Evolutionary conservation across 352 stramenopile species (phyloP).

Genomic region (Blastocystis sp.): DNA sequence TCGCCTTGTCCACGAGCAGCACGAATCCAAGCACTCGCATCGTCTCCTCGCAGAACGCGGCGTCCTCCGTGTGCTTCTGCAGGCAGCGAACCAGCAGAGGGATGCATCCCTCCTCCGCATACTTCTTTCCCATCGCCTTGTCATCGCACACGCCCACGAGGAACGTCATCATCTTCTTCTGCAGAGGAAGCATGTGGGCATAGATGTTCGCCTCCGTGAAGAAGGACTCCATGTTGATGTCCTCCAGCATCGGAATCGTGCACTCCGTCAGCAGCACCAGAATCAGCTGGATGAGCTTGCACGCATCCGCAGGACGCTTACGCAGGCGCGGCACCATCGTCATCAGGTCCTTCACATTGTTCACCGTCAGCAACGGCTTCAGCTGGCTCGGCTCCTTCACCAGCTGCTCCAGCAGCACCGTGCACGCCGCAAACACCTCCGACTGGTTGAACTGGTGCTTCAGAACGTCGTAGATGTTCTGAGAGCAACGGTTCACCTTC

Average conservation of each 20-base stretch:
- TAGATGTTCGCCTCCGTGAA: constrained; percentile 35
- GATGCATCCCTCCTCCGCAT: constrained; percentile 17
- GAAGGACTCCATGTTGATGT: constrained; percentile 55
- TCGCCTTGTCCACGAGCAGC: background rate
- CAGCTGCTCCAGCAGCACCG: constrained; percentile 48
- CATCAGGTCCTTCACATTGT: constrained; percentile 9
- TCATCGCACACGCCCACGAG: background rate
- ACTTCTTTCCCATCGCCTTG: background rate
- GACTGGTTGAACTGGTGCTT: constrained; percentile 40
- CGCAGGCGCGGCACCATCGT: constrained; percentile 29
- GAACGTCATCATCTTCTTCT: constrained; percentile 12
- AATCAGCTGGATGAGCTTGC: constrained; percentile 22
- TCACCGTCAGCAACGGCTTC: background rate
- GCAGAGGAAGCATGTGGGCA: background rate
- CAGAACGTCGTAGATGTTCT: constrained; percentile 33
- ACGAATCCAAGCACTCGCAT: background rate
- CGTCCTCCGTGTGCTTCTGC: constrained; percentile 15
- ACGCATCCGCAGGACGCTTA: constrained; percentile 36
- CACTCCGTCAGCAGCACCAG: constrained; percentile 11
- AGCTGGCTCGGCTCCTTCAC: constrained; percentile 26
- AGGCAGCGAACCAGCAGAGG: constrained; percentile 21
- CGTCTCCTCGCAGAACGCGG: background rate
- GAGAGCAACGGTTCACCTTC: background rate
- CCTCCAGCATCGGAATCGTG: background rate
- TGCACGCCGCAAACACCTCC: constrained; percentile 23